Base-by-base conservation (phyloP, 805 yeast genomes). In the Sugiyamaella americana region DNA sequence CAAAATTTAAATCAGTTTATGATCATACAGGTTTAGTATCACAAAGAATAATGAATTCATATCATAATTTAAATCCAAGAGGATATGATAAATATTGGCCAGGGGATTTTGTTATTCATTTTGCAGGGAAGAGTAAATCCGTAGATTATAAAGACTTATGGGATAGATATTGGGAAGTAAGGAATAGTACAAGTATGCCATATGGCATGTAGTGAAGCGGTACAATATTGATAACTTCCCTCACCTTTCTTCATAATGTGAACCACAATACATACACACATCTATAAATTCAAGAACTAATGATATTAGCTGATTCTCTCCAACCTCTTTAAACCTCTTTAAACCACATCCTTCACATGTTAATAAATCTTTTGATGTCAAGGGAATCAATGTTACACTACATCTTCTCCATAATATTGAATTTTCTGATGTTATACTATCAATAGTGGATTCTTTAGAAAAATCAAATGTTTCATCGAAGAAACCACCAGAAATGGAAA, bases 351-450 rank as follows among this genome's bases (percentile, higher is more conserved):
- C 60, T 17, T 41, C 34, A 50, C 66, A 66, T 2, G 58, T 49
- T 39, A 50, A 47, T n/a, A 50, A 45, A 19, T 56, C 52, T 10
- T 58, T 51, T 22, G 51, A 48, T 39, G 56, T 51, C 17, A 66
- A 35, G 2, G 71, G 71, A 32, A 64, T 46, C 34, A 66, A 43
- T 1, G 70, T 65, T 11, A 62, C 37, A 13, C 62, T 47, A 47
- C 71, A 67, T 24, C 71, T 55, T 21, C 51, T 49, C 71, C 71
- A 67, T 2, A 38, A 19, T 24, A 62, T 64, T 17, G 51, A 54
- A 23, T 51, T 52, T n/a, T 40, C 43, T 0, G 69, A 63, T 11
- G 38, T 46, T 10, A 62, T 53, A 3, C 48, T 23, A 8, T 41
- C 37, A 1, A 39, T 5, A 18, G 45, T 39, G 11, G 18, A 10